Evolutionary conservation across 345 rosid genomes (phyloP).

Genomic region (Jatropha curcas): DNA sequence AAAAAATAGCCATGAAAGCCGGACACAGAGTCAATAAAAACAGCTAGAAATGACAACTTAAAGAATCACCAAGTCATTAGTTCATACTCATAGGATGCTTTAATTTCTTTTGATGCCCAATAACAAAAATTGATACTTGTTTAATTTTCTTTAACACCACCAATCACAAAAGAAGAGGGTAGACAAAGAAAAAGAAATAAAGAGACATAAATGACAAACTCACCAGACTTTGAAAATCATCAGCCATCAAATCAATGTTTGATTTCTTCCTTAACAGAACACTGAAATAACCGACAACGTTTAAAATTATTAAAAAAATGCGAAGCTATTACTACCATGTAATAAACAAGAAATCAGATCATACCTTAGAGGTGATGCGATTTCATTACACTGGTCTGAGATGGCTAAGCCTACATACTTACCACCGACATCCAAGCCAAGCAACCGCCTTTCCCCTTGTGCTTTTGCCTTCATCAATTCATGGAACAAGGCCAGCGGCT

Average conservation of each 20-base stretch:
- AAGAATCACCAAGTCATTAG: background rate
- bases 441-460: constrained; percentile 44
- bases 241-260: constrained; percentile 64
- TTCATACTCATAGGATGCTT: constrained; percentile 1
- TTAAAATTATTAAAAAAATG: background rate
- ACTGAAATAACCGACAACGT: constrained; percentile 42
- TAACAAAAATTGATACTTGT: too few species aligned
- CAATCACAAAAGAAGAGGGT: background rate
- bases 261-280: constrained; percentile 69
- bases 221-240: constrained; percentile 70
- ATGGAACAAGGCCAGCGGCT: constrained; percentile 52
- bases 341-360: background rate
- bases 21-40: constrained; percentile 6
- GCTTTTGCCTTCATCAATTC: constrained; percentile 44
- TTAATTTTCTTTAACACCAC: background rate
- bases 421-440: constrained; percentile 87
- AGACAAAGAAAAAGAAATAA: background rate
- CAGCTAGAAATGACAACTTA: background rate
- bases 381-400: constrained; percentile 49
- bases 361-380: constrained; percentile 76
- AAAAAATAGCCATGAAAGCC: background rate
- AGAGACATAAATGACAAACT: constrained; percentile 20
- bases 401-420: constrained; percentile 83
- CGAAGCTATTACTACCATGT: background rate
- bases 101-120: background rate